Evolutionary conservation across 2,329 filamentous ascomycete species (phyloP).

Genomic region (Amauroascus niger): DNA sequence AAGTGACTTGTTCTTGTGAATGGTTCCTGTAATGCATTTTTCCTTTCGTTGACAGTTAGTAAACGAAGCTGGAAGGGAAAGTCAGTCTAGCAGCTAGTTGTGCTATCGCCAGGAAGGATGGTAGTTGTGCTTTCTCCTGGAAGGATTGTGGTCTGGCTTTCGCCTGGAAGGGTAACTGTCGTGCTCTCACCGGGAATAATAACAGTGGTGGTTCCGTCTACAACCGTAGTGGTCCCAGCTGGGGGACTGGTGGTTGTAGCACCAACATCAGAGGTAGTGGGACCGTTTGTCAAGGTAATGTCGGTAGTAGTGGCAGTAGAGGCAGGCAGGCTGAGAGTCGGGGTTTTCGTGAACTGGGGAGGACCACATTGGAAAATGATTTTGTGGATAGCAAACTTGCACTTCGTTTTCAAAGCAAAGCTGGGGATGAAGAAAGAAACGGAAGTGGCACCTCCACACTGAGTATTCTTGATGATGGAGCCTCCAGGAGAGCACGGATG

Average conservation of each 20-base stretch:
- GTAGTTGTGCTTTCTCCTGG: not conserved
- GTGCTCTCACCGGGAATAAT: not conserved
- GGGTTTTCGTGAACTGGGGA: conserved; percentile 34
- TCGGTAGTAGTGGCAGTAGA: conserved; percentile 86
- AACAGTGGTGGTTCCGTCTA: not conserved
- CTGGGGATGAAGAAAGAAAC: conserved; percentile 61
- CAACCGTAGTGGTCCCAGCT: not conserved
- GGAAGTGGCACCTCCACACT: conserved; percentile 83
- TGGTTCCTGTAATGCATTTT: conserved; percentile 54
- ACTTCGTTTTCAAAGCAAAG: conserved; percentile 46
- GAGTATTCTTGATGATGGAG: conserved; percentile 65
- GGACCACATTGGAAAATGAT: conserved; percentile 64
- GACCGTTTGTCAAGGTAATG: conserved; percentile 51
- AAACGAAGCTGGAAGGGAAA: conserved; percentile 20
- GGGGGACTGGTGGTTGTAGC: not conserved
- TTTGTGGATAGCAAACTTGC: conserved; percentile 62
- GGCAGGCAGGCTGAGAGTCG: conserved; percentile 72
- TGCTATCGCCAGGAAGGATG: not conserved
- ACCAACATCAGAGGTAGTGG: not conserved
- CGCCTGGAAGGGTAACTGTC: not conserved
- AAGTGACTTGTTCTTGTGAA: conserved; percentile 29
- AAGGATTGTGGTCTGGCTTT: not conserved
- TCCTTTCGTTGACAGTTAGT: conserved; percentile 41
- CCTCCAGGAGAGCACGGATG: conserved; percentile 57
- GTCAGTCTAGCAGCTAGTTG: too few relatives aligned